Conservation (phyloP, 768 basidiomycete species). For the Omphalotus guepiniiformis region DNA sequence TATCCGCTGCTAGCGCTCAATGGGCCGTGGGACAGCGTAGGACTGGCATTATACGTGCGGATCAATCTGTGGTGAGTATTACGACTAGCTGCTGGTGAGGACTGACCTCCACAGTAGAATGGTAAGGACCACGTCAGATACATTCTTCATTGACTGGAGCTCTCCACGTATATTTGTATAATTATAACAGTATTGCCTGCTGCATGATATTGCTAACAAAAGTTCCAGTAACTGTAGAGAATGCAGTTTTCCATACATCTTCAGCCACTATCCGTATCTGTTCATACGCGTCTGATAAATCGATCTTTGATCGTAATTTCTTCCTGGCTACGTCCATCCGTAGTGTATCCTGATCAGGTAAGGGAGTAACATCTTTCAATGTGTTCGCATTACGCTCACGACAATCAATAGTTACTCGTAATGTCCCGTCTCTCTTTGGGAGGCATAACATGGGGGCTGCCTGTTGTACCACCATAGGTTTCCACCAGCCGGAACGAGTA, state of each 20-base stretch:
- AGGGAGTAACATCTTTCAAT: conserved; percentile 14
- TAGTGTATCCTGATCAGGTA: conserved; percentile 16
- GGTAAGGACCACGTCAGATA: too few species aligned
- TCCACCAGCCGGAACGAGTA: conserved; percentile 10
- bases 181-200: too few species aligned
- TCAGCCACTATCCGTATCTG: conserved; percentile 23
- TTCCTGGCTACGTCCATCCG: conserved; percentile 18
- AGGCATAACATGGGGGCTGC: conserved; percentile 23
- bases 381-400: conserved; percentile 25
- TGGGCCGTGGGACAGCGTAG: too few species aligned
- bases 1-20: too few species aligned
- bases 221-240: conserved; percentile 25
- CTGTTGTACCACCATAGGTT: conserved; percentile 7
- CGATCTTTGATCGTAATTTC: conserved; percentile 23
- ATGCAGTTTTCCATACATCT: conserved; percentile 18
- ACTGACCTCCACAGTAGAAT: too few species aligned
- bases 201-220: conserved; percentile 30
- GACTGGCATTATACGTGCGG: too few species aligned
- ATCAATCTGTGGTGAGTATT: too few species aligned
- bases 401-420: conserved; percentile 15
- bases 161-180: too few species aligned
- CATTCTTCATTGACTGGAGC: too few species aligned
- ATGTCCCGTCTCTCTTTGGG: conserved; percentile 19
- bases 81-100: too few species aligned
- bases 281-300: conserved; percentile 28